Evolutionary conservation across 2,329 filamentous ascomycete species (phyloP).

Genomic region (Phyllachora maydis): DNA sequence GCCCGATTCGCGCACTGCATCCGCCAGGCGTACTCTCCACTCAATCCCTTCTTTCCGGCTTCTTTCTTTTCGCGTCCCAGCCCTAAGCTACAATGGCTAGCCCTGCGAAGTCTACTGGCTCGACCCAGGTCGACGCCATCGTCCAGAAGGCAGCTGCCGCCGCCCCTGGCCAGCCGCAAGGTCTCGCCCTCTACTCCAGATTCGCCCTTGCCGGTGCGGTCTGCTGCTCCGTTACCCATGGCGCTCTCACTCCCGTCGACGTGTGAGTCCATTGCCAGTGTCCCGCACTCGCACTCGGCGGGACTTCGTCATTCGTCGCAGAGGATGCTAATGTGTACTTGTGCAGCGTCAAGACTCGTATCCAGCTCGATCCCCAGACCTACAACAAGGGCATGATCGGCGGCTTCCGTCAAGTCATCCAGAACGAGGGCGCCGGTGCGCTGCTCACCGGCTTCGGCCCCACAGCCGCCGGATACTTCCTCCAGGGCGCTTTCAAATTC

Average conservation of each 20-base stretch:
- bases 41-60: background rate
- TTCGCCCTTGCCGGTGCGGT: constrained; percentile 92
- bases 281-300: too few species aligned
- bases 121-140: constrained; percentile 20
- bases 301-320: too few species aligned
- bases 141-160: constrained; percentile 18
- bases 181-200: constrained; percentile 62
- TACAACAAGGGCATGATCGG: constrained; percentile 80
- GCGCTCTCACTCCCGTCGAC: constrained; percentile 88
- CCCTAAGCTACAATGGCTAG: background rate
- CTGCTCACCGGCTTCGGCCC: constrained; percentile 72
- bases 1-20: background rate
- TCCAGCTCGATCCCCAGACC: constrained; percentile 75
- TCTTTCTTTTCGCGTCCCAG: too few species aligned
- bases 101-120: constrained; percentile 6
- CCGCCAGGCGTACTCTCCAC: constrained; percentile 1
- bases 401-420: constrained; percentile 70
- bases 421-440: constrained; percentile 68
- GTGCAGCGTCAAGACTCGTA: constrained; percentile 85
- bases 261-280: too few species aligned
- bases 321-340: too few species aligned
- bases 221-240: constrained; percentile 95
- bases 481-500: constrained; percentile 86
- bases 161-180: constrained; percentile 9
- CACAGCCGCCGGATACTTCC: constrained; percentile 79